A percentile compares a stretch with the other conserved stretches of the same genome.
Evolutionary conservation across 2,329 filamentous ascomycete genomes (phyloP).

Genomic region (Pseudogymnoascus sp.): DNA sequence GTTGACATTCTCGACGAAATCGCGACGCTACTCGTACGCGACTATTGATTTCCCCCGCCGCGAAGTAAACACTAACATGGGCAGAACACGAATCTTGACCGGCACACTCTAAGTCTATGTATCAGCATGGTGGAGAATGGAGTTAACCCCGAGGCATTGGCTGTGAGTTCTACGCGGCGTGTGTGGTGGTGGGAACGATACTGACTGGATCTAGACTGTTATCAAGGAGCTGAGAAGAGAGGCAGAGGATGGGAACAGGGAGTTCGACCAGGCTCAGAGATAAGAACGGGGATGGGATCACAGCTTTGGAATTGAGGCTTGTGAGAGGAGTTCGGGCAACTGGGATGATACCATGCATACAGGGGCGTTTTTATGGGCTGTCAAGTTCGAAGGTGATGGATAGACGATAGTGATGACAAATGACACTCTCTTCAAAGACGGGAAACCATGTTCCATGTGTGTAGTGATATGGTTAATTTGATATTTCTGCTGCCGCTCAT

Average conservation of each 20-base stretch:
- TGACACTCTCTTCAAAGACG: neutral
- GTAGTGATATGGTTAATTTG: neutral
- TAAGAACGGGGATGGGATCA: neutral
- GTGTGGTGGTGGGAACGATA: neutral
- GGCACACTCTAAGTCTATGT: conserved; percentile 84
- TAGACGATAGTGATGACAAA: neutral
- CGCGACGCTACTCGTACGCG: conserved; percentile 73
- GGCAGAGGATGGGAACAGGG: conserved; percentile 21
- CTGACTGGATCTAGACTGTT: conserved; percentile 23
- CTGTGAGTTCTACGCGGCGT: conserved; percentile 50
- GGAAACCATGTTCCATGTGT: neutral
- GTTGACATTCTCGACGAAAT: conserved; percentile 80
- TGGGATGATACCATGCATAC: conserved; percentile 8
- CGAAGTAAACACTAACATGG: neutral
- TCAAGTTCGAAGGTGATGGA: neutral
- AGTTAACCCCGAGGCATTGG: conserved; percentile 88
- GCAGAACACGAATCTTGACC: conserved; percentile 89
- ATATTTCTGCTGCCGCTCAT: neutral
- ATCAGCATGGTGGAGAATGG: conserved; percentile 97
- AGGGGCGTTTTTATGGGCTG: neutral
- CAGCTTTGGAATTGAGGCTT: neutral
- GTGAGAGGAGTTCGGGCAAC: neutral
- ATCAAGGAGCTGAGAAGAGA: conserved; percentile 27
- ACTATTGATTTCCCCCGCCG: neutral
- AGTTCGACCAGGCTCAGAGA: conserved; percentile 5